Evolutionary conservation across 371 early-diverging fungal species (phyloP).

Genomic region (Mucor sp.): DNA sequence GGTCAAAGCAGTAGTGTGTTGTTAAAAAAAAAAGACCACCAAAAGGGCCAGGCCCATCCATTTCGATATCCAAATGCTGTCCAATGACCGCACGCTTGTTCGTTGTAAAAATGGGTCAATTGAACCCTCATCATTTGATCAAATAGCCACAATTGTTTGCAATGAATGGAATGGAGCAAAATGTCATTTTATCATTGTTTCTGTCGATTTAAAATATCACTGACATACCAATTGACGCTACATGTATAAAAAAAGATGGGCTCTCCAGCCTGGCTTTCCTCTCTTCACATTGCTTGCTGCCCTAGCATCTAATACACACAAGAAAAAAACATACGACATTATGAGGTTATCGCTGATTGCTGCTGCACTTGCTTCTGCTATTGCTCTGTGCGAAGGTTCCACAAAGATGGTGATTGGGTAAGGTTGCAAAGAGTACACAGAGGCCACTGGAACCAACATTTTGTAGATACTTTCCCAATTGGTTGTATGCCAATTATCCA

Average conservation of each 20-base stretch:
- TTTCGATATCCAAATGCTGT: not conserved
- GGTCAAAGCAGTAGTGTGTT: not conserved
- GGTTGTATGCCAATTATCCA: conserved; percentile 58
- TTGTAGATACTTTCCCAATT: conserved; percentile 60
- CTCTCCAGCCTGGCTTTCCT: not conserved
- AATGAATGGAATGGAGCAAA: conserved; percentile 4
- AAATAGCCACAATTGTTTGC: not conserved
- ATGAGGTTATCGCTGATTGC: conserved; percentile 27
- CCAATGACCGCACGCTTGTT: conserved; percentile 3
- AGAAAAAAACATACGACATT: not conserved
- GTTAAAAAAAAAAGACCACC: not conserved
- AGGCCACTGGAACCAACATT: conserved; percentile 7
- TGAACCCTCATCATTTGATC: not conserved
- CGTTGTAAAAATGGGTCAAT: not conserved
- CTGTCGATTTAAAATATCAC: conserved; percentile 22
- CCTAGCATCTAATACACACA: not conserved
- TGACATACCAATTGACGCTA: conserved; percentile 13
- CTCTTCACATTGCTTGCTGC: not conserved
- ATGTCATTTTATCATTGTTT: not conserved
- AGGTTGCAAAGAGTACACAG: not conserved
- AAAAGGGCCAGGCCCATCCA: conserved; percentile 17
- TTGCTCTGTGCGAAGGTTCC: conserved; percentile 28
- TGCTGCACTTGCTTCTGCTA: conserved; percentile 20
- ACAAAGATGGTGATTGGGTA: conserved; percentile 42
- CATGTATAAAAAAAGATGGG: conserved; percentile 4